Conservation (phyloP, 345 rosid genomes). For the Barbarea vulgaris region DNA sequence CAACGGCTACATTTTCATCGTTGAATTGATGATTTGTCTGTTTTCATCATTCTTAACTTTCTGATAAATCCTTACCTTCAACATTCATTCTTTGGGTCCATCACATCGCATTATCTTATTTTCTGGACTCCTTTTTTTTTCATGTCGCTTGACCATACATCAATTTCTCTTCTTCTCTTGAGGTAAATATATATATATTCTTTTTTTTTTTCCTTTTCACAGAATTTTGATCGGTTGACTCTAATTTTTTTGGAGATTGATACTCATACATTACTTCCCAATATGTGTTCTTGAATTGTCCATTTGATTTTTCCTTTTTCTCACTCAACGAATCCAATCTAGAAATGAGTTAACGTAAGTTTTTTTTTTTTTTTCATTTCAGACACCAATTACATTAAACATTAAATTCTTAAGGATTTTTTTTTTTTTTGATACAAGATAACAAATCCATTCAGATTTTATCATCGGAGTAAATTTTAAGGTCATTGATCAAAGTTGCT, state of each 20-base stretch:
- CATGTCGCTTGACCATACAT: constrained; percentile 18
- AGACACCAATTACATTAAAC: neutral
- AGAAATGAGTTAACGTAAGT: neutral
- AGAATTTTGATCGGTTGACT: neutral
- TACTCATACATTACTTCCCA: neutral
- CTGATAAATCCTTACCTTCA: constrained; percentile 13
- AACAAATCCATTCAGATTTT: constrained; percentile 11
- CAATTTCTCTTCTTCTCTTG: constrained; percentile 1
- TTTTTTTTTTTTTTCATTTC: too few species aligned
- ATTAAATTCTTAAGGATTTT: neutral
- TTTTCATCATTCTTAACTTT: neutral
- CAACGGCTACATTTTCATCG: constrained; percentile 24
- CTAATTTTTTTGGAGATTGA: neutral
- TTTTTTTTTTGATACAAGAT: neutral
- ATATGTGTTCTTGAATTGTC: neutral
- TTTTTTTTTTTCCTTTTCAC: neutral
- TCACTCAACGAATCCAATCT: constrained; percentile 14
- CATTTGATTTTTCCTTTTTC: constrained; percentile 21
- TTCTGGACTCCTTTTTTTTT: neutral
- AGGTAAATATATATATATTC: constrained; percentile 26
- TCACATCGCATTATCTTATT: neutral
- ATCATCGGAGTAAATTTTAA: neutral
- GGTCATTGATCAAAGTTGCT: neutral
- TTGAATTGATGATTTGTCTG: constrained; percentile 10
- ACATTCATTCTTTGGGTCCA: neutral